Conservation (phyloP, 192 early-diverging fungal genomes). For the Linnemannia zychae region DNA sequence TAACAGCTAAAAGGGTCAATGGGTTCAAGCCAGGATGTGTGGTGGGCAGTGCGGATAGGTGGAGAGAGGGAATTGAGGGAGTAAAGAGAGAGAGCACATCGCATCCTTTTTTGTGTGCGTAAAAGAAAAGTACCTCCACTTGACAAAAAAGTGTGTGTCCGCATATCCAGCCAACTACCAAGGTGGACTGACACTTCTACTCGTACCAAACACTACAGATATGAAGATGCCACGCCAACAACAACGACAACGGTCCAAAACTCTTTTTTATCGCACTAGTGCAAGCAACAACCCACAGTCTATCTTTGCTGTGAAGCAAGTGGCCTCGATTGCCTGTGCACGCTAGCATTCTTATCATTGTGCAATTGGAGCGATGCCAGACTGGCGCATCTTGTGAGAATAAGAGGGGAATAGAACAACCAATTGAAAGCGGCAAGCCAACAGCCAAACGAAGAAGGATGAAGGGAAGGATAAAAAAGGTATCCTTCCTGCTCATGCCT, state of each 20-base stretch:
- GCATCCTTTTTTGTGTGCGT: neutral
- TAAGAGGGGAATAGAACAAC: neutral
- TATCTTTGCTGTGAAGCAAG: no score
- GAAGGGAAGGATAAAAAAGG: neutral
- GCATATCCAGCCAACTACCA: no score
- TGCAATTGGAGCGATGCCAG: no score
- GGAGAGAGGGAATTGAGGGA: neutral
- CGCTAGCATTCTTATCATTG: neutral
- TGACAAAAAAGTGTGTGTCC: no score
- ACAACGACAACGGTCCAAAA: neutral
- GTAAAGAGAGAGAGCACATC: neutral
- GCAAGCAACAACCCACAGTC: no score
- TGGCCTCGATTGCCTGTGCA: conserved; percentile 1
- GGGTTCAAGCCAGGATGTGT: neutral
- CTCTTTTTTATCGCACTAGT: neutral
- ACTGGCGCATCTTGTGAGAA: neutral
- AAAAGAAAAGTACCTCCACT: neutral
- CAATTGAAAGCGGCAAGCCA: neutral
- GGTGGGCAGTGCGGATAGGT: neutral
- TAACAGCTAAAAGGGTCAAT: neutral
- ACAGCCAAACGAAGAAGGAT: no score
- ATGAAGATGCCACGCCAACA: neutral
- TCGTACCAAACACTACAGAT: neutral
- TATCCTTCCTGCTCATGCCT: neutral
- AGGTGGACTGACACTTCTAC: neutral